Evolutionary conservation across 495 filamentous ascomycete genomes (phyloP), one percentile per base, ranked within the genome.

Genomic region (Niebla homalea): DNA sequence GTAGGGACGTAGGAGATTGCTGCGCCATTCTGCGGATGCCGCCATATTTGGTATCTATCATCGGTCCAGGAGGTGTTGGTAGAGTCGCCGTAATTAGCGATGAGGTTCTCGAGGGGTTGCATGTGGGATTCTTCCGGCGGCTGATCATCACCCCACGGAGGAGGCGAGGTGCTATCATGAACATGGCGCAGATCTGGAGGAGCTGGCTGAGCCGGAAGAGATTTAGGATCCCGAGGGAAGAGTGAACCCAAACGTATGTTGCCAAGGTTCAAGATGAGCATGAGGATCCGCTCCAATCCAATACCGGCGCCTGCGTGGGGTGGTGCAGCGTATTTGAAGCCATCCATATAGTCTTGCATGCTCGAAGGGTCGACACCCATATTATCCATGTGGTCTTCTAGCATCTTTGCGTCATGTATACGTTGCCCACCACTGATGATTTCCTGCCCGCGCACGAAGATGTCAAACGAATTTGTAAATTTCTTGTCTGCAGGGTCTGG

Each of bases 371-470:
- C 78, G 32, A 95, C 78, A 36, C 86, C 86, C 19, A 77, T 70
- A 23, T 73, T 73, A 55, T 77, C 75, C 85, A 96, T 87, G 40
- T 83, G 81, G 53, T 84, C 75, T 32, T 81, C 71, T n/a, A 95
- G 70, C 57, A 85, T 75, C 21, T 72, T 64, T 1, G 87, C 73
- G 48, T 89, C 80, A 63, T 96, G 86, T 53, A 95, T 86, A 77
- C 89, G 85, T 63, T 95, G 89, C 8, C 89, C 89, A 46, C 89
- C 89, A 1, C 83, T 86, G 4, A 90, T 79, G 54, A 95, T 94
- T 62, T 95, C 89, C 61, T 96, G 89, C 5, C 89, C 89, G 11
- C 89, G 85, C 46, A 95, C 74, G 68, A 95, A 95, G 59, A 95
- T 90, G 64, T 96, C 89, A 55, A 95, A 96, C 0, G 89, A 93